phyloP scores from a whole-genome alignment of 805 yeast genomes.

The Henningerozyma blattae region DNA sequence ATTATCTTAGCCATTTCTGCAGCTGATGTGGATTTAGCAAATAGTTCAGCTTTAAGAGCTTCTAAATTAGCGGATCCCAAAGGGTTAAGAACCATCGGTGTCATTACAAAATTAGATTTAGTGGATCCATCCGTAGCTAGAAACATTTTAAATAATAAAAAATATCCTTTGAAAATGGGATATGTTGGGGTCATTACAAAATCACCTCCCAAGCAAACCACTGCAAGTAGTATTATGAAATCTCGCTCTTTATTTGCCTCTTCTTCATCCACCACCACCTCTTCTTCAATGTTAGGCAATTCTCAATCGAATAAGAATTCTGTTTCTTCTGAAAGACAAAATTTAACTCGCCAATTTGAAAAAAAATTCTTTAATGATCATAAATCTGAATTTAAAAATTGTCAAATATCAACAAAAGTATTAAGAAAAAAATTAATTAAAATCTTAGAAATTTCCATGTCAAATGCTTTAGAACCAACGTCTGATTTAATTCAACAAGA shows the following conservation, averaged over 20 bases:
- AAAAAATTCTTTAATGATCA: slow-evolving; percentile 49
- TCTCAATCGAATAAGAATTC: no score
- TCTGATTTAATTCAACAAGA: slow-evolving; percentile 77
- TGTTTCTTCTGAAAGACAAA: slow-evolving; percentile 24
- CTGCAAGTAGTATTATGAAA: neutral
- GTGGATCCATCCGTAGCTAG: slow-evolving; percentile 70
- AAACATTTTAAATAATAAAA: slow-evolving; percentile 55
- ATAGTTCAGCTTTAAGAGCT: slow-evolving; percentile 87
- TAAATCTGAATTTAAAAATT: slow-evolving; percentile 45
- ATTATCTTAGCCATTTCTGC: slow-evolving; percentile 92
- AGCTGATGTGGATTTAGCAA: slow-evolving; percentile 96
- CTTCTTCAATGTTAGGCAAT: no score
- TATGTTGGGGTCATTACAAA: slow-evolving; percentile 96
- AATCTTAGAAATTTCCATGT: slow-evolving; percentile 86
- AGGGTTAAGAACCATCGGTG: slow-evolving; percentile 95
- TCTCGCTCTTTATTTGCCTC: neutral
- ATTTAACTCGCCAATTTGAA: slow-evolving; percentile 53
- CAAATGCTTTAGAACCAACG: slow-evolving; percentile 77
- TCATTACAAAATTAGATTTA: slow-evolving; percentile 84
- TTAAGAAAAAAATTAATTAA: slow-evolving; percentile 73
- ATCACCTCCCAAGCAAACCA: slow-evolving; percentile 28
- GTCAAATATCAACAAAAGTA: slow-evolving; percentile 63
- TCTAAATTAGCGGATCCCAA: slow-evolving; percentile 81
- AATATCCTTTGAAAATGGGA: slow-evolving; percentile 90
- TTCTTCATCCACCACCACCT: slow-evolving; percentile 1